Percentiles rank a stretch among this genome's conserved stretches.
These are phyloP conservation scores for Stereocaulon alpinum DNA, from an alignment of 495 filamentous ascomycete genomes.

Conservation along the genomic window DNA sequence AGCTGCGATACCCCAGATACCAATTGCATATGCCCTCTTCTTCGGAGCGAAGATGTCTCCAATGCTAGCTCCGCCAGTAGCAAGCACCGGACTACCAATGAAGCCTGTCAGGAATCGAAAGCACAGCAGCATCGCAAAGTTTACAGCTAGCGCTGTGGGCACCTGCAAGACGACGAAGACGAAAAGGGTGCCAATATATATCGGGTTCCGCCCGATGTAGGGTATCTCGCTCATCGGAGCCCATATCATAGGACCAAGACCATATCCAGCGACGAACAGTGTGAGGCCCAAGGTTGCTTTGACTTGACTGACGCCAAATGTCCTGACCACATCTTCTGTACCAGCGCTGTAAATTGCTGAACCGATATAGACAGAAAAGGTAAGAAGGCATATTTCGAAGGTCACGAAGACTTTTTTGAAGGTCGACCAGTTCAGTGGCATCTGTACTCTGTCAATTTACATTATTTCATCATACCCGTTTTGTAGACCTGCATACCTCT, in stretches of 20 bases:
- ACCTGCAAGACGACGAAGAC: conserved; percentile 26
- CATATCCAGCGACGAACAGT: conserved; percentile 31
- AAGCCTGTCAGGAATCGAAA: conserved; percentile 29
- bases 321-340: conserved; percentile 14
- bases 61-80: conserved; percentile 31
- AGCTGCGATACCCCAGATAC: conserved; percentile 27
- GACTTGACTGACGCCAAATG: conserved; percentile 26
- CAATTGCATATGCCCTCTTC: conserved; percentile 19
- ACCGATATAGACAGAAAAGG: conserved; percentile 27
- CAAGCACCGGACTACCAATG: conserved; percentile 27
- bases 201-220: conserved; percentile 25
- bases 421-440: conserved; percentile 33
- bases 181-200: conserved; percentile 26
- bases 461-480: conserved; percentile 1
- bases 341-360: conserved; percentile 28
- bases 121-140: conserved; percentile 26
- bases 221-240: conserved; percentile 26
- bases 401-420: conserved; percentile 38
- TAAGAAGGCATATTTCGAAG: conserved; percentile 29
- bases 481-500: conserved; percentile 21
- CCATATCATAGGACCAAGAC: conserved; percentile 29
- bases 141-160: conserved; percentile 23
- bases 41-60: conserved; percentile 23
- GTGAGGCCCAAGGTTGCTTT: conserved; percentile 29
- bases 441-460: conserved; percentile 21